These are phyloP conservation scores for Euphrasia confusa DNA, from an alignment of 257 asterid species.

Conservation along the genomic window DNA sequence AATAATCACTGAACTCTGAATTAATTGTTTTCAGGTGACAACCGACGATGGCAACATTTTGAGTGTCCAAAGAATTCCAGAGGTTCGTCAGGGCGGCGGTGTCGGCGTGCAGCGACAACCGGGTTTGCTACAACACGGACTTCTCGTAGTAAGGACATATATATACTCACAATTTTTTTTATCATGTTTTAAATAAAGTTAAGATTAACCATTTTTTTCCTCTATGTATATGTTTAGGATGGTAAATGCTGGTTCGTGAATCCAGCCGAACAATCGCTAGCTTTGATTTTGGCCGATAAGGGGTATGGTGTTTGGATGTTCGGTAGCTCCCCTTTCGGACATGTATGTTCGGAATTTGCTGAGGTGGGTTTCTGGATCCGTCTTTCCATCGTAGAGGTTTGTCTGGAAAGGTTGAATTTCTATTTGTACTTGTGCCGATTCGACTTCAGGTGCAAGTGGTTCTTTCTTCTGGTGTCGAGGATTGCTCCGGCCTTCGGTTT, in stretches of 20 bases:
- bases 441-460: too few species aligned
- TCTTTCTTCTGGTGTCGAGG: too few species aligned
- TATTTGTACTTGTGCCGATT: too few species aligned
- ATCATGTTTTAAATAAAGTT: too few species aligned
- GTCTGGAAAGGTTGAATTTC: too few species aligned
- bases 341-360: too few species aligned
- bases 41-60: conserved; percentile 60
- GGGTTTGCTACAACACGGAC: conserved; percentile 48
- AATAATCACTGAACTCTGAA: too few species aligned
- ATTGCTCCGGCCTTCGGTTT: too few species aligned
- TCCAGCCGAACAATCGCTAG: conserved; percentile 44
- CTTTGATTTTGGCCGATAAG: conserved; percentile 56
- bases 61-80: conserved; percentile 46
- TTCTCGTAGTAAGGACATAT: conserved; percentile 44
- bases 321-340: too few species aligned
- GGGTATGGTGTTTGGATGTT: conserved; percentile 81
- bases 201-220: too few species aligned
- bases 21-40: conserved; percentile 35
- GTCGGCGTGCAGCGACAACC: conserved; percentile 26
- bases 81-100: conserved; percentile 27
- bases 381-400: too few species aligned
- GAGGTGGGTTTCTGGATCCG: too few species aligned
- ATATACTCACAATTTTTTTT: neutral
- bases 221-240: conserved; percentile 30
- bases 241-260: conserved; percentile 58